These are phyloP conservation scores for Globisporangium irregulare DNA, from an alignment of 352 stramenopile species.

Conservation along the genomic window DNA sequence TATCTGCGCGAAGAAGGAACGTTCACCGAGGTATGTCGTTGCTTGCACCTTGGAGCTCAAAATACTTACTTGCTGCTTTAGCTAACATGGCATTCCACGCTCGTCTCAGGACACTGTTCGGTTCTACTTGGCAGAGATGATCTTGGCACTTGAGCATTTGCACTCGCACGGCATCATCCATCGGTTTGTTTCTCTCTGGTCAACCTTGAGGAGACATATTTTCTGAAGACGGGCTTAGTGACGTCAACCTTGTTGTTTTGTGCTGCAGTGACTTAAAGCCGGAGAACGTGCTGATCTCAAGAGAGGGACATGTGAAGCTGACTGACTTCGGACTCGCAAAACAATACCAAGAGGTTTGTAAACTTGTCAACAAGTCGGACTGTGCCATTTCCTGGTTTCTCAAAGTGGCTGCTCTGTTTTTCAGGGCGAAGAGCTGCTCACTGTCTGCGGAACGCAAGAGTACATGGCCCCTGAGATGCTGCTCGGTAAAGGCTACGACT, in stretches of 20 bases:
- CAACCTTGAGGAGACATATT: background rate
- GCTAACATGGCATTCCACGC: background rate
- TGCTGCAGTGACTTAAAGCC: constrained; percentile 82
- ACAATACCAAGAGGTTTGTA: constrained; percentile 45
- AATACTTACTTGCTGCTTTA: background rate
- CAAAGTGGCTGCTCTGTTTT: background rate
- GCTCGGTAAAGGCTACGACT: constrained; percentile 76
- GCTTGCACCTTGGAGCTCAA: background rate
- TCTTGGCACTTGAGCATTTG: constrained; percentile 79
- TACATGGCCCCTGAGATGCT: constrained; percentile 89
- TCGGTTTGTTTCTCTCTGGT: constrained; percentile 36
- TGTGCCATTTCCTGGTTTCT: background rate
- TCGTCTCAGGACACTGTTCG: constrained; percentile 47
- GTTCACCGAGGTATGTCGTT: constrained; percentile 48
- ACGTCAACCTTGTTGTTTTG: background rate
- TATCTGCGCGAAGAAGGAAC: constrained; percentile 64
- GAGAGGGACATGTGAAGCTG: constrained; percentile 87
- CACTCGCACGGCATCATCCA: constrained; percentile 82
- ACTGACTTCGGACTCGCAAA: constrained; percentile 91
- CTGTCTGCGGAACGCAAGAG: constrained; percentile 80
- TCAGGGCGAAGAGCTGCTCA: constrained; percentile 65
- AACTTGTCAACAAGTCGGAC: background rate
- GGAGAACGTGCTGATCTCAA: constrained; percentile 91
- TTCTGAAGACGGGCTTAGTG: background rate
- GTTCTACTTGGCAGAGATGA: constrained; percentile 86